Evolutionary conservation across 768 basidiomycete species (phyloP), one percentile per base, ranked within the genome.

Genomic region (Strobilomyces echinocephalus): DNA sequence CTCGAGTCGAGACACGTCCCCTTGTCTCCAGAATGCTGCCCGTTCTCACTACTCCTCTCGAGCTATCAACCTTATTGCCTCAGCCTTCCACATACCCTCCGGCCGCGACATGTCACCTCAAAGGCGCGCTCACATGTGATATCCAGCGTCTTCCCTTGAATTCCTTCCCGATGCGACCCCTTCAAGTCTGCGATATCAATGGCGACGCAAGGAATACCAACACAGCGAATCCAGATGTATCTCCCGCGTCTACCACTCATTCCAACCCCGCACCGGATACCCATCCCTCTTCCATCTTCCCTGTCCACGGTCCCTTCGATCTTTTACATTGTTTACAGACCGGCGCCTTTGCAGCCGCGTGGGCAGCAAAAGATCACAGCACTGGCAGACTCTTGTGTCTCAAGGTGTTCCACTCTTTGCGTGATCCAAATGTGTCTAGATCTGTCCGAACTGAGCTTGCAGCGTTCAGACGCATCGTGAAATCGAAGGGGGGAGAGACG

Each of bases 301-400:
- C 68, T 8, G 60, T 64, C 1, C 5, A 49, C 8, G 69, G 69
- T 5, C 67, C 67, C 16, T 69, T 69, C 42, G 61, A 58, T 34
- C 46, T 67, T 21, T 10, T 56, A 10, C 21, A 49, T 10, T 44
- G 47, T 15, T 0, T 69, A n/a, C 61, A 67, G 41, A 46, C 11
- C 1, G 67, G 67, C 14, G 55, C 36, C 3, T 69, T 57, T 43
- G 69, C 49, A 30, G 9, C 39, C 1, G 59, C 67, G 1, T 63
- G 59, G 44, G 68, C 53, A 33, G 67, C 63, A 28, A 60, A 48
- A 16, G 69, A 69, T 34, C 44, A 16, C 15, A 43, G 48, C n/a
- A 65, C 64, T 21, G 69, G 67, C 5, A 70, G 70, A 14, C 28
- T 72, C 12, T 40, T 78, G 49, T 78, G 76, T 59, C 56, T 78